Evolutionary conservation across 2,329 filamentous ascomycete genomes (phyloP), one percentile per base, ranked within the genome.

Genomic region (Cordyceps sp.): DNA sequence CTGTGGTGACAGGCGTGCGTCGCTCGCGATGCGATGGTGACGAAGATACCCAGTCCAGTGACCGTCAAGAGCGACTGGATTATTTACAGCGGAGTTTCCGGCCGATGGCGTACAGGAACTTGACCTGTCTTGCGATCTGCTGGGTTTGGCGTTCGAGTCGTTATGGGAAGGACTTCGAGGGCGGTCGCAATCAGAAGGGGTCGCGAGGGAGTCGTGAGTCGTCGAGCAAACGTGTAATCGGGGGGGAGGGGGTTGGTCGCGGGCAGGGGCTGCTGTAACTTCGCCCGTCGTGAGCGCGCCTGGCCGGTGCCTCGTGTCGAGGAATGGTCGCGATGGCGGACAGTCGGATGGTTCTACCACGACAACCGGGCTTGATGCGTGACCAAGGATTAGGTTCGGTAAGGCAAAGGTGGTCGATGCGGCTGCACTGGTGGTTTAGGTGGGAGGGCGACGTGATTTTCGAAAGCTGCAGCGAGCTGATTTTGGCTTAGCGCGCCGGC

Each of bases 1-100:
- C 64, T 54, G 57, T 59, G 50, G 50, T 45, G 47, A 35, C 33
- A 37, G 35, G 36, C 36, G 48, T 50, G 45, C 49, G 48, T 51
- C 46, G 44, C 47, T 51, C 41, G 42, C 38, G 39, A 39, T 47
- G 42, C 42, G 41, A 45, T 43, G 42, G 42, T 38, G 45, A 42
- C 45, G 43, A 40, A 44, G 30, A 26, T 37, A 33, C 31, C 39
- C 39, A 37, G 39, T 45, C 15, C 4, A 10, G 13, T 10, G 16
- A 15, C 4, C 9, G 16, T 28, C 26, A 28, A 28, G 16, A 9
- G n/a, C 26, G 26, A 10, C 12, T 12, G 13, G 10, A 12, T 16
- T 15, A 28, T 25, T n/a, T n/a, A 25, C 6, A 25, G 30, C 10
- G 15, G 10, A 12, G 16, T n/a, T n/a, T n/a, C n/a, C n/a, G n/a